A percentile compares a stretch with the other conserved stretches of the same genome.
Conservation (phyloP, 306 rosid species). For the Malus sieversii region DNA sequence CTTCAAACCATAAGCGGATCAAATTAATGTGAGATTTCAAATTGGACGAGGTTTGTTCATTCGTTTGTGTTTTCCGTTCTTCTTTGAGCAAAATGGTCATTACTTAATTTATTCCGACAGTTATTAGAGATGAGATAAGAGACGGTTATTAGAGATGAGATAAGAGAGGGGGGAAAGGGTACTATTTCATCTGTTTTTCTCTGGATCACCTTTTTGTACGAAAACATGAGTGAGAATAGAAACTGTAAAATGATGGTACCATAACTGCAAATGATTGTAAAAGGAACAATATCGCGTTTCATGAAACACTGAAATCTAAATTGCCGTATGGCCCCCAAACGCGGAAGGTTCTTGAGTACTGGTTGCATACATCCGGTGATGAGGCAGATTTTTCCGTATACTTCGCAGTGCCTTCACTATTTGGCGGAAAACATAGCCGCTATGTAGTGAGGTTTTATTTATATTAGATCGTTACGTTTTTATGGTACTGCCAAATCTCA, state of each 20-base stretch:
- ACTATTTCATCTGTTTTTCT: neutral
- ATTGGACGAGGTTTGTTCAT: neutral
- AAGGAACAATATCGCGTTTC: neutral
- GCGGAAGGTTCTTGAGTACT: too few relatives aligned
- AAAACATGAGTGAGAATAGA: neutral
- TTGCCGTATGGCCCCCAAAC: too few relatives aligned
- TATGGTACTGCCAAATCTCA: too few relatives aligned
- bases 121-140: neutral
- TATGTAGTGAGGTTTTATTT: neutral
- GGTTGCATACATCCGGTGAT: neutral
- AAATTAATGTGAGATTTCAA: conserved; percentile 37
- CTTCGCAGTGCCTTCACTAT: neutral
- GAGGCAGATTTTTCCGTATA: too few relatives aligned
- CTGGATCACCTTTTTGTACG: neutral
- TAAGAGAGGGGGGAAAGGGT: neutral
- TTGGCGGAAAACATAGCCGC: neutral
- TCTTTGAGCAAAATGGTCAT: neutral
- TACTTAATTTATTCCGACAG: neutral
- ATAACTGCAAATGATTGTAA: neutral
- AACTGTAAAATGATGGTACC: neutral
- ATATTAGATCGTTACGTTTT: neutral
- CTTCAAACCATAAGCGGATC: conserved; percentile 44
- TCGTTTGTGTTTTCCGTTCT: neutral
- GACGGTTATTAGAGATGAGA: neutral
- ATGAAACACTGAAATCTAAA: neutral